phyloP scores from a whole-genome alignment of 345 rosid genomes.

The Arabidopsis suecica region DNA sequence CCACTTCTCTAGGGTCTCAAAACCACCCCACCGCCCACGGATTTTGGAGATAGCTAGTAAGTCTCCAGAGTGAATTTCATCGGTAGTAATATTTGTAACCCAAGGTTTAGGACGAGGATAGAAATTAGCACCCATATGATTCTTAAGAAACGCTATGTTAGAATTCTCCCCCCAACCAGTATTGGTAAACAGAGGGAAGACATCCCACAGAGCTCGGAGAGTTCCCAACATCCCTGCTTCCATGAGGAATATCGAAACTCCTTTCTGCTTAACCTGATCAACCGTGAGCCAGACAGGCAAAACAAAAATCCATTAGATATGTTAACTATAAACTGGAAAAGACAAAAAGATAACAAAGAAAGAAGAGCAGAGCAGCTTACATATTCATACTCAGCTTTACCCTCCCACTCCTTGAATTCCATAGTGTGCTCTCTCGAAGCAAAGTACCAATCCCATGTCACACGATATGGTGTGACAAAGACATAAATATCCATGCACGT shows the following conservation, averaged over 20 bases:
- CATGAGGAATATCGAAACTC: conserved; percentile 95
- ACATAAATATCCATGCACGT: conserved; percentile 96
- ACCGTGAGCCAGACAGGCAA: conserved; percentile 2
- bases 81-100: conserved; percentile 66
- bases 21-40: conserved; percentile 95
- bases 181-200: conserved; percentile 92
- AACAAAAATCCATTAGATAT: not conserved
- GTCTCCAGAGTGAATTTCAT: conserved; percentile 90
- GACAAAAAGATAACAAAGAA: not conserved
- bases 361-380: conserved; percentile 52
- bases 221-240: conserved; percentile 98
- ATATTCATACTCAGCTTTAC: conserved; percentile 81
- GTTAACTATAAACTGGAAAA: not conserved
- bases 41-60: conserved; percentile 88
- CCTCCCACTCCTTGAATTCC: conserved; percentile 85
- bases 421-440: conserved; percentile 81
- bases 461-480: conserved; percentile 92
- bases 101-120: conserved; percentile 82
- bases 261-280: conserved; percentile 80
- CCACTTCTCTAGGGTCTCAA: conserved; percentile 99
- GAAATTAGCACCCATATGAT: conserved; percentile 89
- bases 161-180: conserved; percentile 95
- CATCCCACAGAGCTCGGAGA: conserved; percentile 91
- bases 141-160: conserved; percentile 79
- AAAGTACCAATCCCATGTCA: conserved; percentile 95